phyloP scores from a whole-genome alignment of 1,284 basidiomycete genomes.

The Pseudomicrostroma phylloplanum region DNA sequence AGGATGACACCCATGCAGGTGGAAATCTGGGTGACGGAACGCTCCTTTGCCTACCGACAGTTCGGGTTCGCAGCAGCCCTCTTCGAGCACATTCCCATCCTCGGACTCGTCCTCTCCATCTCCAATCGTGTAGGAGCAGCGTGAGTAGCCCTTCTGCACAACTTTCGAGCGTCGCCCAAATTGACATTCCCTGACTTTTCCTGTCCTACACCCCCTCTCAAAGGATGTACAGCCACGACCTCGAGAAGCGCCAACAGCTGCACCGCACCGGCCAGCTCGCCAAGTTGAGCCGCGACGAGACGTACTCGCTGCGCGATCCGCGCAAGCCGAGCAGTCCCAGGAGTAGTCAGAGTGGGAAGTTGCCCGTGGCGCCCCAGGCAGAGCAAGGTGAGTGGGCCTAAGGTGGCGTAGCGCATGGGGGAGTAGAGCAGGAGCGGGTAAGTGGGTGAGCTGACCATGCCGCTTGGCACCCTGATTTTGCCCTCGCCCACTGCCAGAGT shows the following conservation, averaged over 20 bases:
- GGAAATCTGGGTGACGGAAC: slow-evolving; percentile 44
- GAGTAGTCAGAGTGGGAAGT: neutral
- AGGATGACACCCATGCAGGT: slow-evolving; percentile 43
- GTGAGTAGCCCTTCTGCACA: slow-evolving; percentile 6
- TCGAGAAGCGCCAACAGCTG: slow-evolving; percentile 46
- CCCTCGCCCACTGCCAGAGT: too few species aligned
- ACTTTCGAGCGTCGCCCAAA: neutral
- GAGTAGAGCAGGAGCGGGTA: too few species aligned
- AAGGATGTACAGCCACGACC: slow-evolving; percentile 46
- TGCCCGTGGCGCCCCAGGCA: neutral
- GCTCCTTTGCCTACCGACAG: slow-evolving; percentile 31
- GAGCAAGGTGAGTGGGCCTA: neutral
- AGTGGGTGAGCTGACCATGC: too few species aligned
- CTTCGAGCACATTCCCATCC: slow-evolving; percentile 41
- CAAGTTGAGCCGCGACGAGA: slow-evolving; percentile 13
- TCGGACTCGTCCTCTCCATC: slow-evolving; percentile 41
- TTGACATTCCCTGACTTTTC: neutral
- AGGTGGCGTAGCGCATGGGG: too few species aligned
- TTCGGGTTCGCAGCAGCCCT: slow-evolving; percentile 43
- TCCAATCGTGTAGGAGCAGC: slow-evolving; percentile 49
- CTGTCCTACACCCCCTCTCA: neutral
- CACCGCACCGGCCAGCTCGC: slow-evolving; percentile 22
- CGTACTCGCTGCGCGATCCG: slow-evolving; percentile 7
- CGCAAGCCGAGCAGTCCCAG: neutral
- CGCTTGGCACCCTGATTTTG: too few species aligned